Evolutionary conservation across 805 yeast species (phyloP).

Genomic region (Zygotorulaspora danielsina): DNA sequence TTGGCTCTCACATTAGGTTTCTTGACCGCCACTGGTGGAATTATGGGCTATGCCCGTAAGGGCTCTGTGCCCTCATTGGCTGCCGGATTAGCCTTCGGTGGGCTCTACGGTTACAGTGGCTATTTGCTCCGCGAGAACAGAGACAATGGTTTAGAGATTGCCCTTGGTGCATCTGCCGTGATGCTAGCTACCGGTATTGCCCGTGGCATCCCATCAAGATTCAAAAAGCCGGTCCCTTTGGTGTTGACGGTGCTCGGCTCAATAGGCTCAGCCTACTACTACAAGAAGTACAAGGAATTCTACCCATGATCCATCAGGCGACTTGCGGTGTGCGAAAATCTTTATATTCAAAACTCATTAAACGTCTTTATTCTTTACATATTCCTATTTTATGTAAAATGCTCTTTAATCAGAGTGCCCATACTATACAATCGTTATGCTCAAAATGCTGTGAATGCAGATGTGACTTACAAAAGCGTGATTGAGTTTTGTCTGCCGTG

Average conservation of each 20-base stretch:
- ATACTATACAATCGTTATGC: conserved; percentile 1
- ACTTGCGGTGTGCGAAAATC: neutral
- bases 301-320: conserved; percentile 33
- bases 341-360: neutral
- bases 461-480: conserved; percentile 13
- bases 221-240: conserved; percentile 74
- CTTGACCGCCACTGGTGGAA: conserved; percentile 64
- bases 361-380: neutral
- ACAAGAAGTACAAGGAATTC: conserved; percentile 70
- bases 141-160: conserved; percentile 77
- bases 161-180: conserved; percentile 64
- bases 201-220: conserved; percentile 56
- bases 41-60: conserved; percentile 63
- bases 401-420: neutral
- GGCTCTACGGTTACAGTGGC: conserved; percentile 64
- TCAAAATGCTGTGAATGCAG: neutral
- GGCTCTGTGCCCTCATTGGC: conserved; percentile 74
- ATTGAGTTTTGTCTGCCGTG: conserved; percentile 16
- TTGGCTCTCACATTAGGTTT: conserved; percentile 71
- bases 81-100: conserved; percentile 65
- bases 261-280: conserved; percentile 62
- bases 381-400: conserved; percentile 1
- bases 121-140: conserved; percentile 67
- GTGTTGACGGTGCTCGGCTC: conserved; percentile 60
- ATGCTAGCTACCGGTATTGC: conserved; percentile 69